Base-by-base conservation (phyloP, 108 stramenopile genomes). In the Conticribra guillardii region DNA sequence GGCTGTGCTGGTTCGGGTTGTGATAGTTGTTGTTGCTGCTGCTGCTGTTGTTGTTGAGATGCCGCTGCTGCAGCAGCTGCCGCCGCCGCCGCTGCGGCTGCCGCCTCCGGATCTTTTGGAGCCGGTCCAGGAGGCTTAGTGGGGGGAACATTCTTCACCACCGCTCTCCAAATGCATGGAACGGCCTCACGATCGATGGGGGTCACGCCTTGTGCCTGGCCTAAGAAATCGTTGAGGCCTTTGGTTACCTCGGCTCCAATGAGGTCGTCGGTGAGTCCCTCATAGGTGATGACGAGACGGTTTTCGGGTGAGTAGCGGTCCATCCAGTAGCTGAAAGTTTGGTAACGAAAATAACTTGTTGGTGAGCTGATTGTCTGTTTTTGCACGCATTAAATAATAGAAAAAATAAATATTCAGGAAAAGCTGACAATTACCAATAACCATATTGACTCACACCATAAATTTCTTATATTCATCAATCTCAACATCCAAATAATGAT, bases 401-500 rank as follows among this genome's bases (percentile, higher is more conserved):
- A 28, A 54, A 48, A 56, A 26, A 31, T 29, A 48, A 45, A 58
- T 50, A 29, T 23, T 48, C 24, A 37, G 27, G 11, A 53, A 16
- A 54, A 17, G 23, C 15, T 46, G 55, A n/a, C n/a, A n/a, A n/a
- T n/a, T n/a, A n/a, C n/a, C n/a, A n/a, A n/a, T n/a, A n/a, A n/a
- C n/a, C n/a, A n/a, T n/a, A n/a, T n/a, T n/a, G n/a, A 70, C 77
- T 79, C 64, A 71, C 77, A 62, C 33, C 30, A 65, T 67, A 30
- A 79, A 79, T 64, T 79, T 79, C 44, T 72, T 71, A 48, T 79
- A 79, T 18, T 79, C 78, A 2, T 32, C 64, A 63, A 79, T 79
- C 33, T 79, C 78, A 41, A 65, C 65, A 53, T 84, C 83, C 32
- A 84, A 58, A 34, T 78, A 68, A 24, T 64, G 63, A 55, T 84